Evolutionary conservation across 2,329 filamentous ascomycete genomes (phyloP).

Genomic region (Penicillium janthinellum): DNA sequence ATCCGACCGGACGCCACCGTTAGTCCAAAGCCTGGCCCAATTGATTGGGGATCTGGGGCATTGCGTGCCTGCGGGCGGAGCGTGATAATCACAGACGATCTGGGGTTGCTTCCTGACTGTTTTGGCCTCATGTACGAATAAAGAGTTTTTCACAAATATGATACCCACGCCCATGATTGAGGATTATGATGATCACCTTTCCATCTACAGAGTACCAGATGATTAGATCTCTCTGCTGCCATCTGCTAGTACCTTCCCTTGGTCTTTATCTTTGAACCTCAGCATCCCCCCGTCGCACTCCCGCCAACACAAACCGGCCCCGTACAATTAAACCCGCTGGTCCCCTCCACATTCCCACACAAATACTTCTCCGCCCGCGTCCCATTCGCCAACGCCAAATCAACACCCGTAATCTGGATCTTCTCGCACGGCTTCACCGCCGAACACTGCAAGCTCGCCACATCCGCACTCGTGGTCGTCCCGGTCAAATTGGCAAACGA

Average conservation of each 20-base stretch:
- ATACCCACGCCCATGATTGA: slow-evolving; percentile 6
- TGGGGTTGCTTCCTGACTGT: neutral
- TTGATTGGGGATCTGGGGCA: slow-evolving; percentile 51
- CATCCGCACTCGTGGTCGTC: slow-evolving; percentile 3
- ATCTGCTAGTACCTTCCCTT: neutral
- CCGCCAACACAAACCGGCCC: slow-evolving; percentile 11
- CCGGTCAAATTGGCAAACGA: neutral
- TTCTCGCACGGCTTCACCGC: slow-evolving; percentile 31
- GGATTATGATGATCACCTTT: neutral
- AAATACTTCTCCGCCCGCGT: slow-evolving; percentile 25
- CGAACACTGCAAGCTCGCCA: slow-evolving; percentile 38
- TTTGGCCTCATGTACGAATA: slow-evolving; percentile 2
- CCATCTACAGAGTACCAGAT: too few species aligned
- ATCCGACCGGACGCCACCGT: slow-evolving; percentile 55
- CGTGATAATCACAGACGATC: neutral
- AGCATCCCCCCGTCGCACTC: slow-evolving; percentile 25
- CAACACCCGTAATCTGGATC: slow-evolving; percentile 22
- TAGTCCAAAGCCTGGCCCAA: slow-evolving; percentile 68
- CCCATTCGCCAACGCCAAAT: slow-evolving; percentile 24
- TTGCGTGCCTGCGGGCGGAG: slow-evolving; percentile 6
- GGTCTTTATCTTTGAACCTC: neutral
- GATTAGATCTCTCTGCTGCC: neutral
- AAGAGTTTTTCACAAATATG: neutral
- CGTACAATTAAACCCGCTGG: slow-evolving; percentile 9
- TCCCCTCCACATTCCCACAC: slow-evolving; percentile 29